Evolutionary conservation across 805 yeast genomes (phyloP).

Genomic region (Blastobotrys robertii): DNA sequence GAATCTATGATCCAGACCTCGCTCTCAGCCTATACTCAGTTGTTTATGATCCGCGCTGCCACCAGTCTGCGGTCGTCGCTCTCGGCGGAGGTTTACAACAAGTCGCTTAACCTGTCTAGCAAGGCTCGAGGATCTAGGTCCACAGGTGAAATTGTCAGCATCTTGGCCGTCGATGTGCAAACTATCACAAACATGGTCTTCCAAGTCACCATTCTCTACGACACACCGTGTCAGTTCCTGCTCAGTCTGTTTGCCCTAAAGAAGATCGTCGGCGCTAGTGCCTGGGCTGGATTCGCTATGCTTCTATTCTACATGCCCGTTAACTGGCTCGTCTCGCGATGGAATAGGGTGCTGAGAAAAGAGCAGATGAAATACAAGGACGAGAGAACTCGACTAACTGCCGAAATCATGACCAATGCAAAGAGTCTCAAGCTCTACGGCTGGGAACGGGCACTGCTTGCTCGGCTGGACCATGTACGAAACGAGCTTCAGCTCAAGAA

Average conservation of each 20-base stretch:
- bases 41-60: constrained; percentile 38
- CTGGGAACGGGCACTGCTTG: constrained; percentile 73
- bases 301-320: constrained; percentile 67
- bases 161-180: constrained; percentile 64
- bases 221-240: constrained; percentile 84
- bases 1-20: constrained; percentile 49
- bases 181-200: constrained; percentile 60
- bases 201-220: constrained; percentile 74
- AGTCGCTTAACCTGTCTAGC: constrained; percentile 50
- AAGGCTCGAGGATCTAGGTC: constrained; percentile 48
- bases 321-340: constrained; percentile 39
- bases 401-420: constrained; percentile 83
- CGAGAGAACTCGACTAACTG: constrained; percentile 63
- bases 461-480: constrained; percentile 44
- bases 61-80: constrained; percentile 59
- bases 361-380: constrained; percentile 83
- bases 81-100: constrained; percentile 57
- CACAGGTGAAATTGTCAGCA: constrained; percentile 73
- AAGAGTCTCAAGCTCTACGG: constrained; percentile 78
- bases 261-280: constrained; percentile 60
- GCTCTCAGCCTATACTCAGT: constrained; percentile 51
- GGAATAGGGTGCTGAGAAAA: constrained; percentile 53
- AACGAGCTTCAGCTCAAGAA: constrained; percentile 54
- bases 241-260: constrained; percentile 71
- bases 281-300: constrained; percentile 91